phyloP scores from a whole-genome alignment of 2,329 filamentous ascomycete genomes.

The Stagonosporopsis tanaceti region DNA sequence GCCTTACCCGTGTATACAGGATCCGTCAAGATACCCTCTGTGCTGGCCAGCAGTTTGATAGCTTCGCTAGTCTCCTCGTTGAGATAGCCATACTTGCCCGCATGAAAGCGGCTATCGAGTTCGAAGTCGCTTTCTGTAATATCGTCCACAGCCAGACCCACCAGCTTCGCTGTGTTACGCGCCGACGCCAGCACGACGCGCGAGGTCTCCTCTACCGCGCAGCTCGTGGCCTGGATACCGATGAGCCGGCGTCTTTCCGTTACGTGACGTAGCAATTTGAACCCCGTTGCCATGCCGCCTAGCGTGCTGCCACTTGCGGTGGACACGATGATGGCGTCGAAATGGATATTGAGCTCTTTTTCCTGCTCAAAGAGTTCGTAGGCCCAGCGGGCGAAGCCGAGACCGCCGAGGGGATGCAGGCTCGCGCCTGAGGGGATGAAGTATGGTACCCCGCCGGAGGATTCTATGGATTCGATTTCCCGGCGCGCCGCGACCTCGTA shows the following conservation, averaged over 20 bases:
- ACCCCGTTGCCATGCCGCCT: slow-evolving; percentile 15
- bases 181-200: slow-evolving; percentile 6
- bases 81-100: slow-evolving; percentile 4
- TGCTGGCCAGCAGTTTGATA: slow-evolving; percentile 10
- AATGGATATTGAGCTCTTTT: not conserved
- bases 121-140: slow-evolving; percentile 3
- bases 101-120: slow-evolving; percentile 12
- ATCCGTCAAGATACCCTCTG: slow-evolving; percentile 14
- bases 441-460: slow-evolving; percentile 12
- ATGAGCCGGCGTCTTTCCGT: not conserved
- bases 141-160: slow-evolving; percentile 5
- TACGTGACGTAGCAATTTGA: not conserved
- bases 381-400: slow-evolving; percentile 14
- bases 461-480: slow-evolving; percentile 7
- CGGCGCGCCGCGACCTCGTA: slow-evolving; percentile 16
- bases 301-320: slow-evolving; percentile 16
- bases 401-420: slow-evolving; percentile 9
- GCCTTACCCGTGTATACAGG: slow-evolving; percentile 18
- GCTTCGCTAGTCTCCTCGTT: slow-evolving; percentile 6
- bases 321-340: slow-evolving; percentile 12
- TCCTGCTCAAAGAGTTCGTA: slow-evolving; percentile 15
- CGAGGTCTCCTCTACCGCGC: slow-evolving; percentile 5
- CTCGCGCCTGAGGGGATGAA: slow-evolving; percentile 18
- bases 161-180: slow-evolving; percentile 1
- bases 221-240: slow-evolving; percentile 16